phyloP scores from a whole-genome alignment of 768 basidiomycete species.

The Tylopilus balloui region DNA sequence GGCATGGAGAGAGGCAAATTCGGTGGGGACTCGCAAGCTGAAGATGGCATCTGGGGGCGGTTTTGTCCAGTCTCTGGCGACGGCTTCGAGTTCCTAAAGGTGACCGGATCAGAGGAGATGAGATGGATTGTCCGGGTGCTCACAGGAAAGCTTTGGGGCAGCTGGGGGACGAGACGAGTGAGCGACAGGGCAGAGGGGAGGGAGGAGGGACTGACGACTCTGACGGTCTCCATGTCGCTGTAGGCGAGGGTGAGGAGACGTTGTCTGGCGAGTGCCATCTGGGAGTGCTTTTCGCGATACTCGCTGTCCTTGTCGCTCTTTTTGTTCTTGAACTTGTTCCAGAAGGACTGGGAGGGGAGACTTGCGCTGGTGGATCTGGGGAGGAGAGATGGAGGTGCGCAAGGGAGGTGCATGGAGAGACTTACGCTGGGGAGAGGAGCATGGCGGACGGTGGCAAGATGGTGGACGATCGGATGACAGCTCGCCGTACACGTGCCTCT shows the following conservation, averaged over 20 bases:
- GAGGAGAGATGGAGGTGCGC: conserved; percentile 33
- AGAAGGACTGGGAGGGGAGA: conserved; percentile 46
- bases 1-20: conserved; percentile 80
- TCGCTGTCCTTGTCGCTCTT: conserved; percentile 63
- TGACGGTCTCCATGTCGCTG: conserved; percentile 83
- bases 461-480: conserved; percentile 13
- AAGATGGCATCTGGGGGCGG: conserved; percentile 78
- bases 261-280: conserved; percentile 69
- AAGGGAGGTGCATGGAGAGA: conserved; percentile 21
- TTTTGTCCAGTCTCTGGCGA: conserved; percentile 82
- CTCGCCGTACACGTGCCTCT: too few relatives aligned
- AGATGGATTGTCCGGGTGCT: conserved; percentile 21
- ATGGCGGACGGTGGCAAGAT: conserved; percentile 37
- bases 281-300: conserved; percentile 47
- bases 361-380: conserved; percentile 64
- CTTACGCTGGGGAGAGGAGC: conserved; percentile 81
- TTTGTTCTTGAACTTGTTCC: conserved; percentile 63
- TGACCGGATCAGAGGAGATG: conserved; percentile 3
- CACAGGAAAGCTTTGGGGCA: conserved; percentile 65
- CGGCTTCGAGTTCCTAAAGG: conserved; percentile 69
- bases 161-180: conserved; percentile 35
- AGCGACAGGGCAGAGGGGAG: conserved; percentile 1
- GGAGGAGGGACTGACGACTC: conserved; percentile 44
- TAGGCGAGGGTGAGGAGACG: conserved; percentile 78
- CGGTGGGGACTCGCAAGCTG: conserved; percentile 77